Evolutionary conservation across 176 grass and related monocot species (phyloP), one percentile per base, ranked within the genome.

Genomic region (Eleusine indica): DNA sequence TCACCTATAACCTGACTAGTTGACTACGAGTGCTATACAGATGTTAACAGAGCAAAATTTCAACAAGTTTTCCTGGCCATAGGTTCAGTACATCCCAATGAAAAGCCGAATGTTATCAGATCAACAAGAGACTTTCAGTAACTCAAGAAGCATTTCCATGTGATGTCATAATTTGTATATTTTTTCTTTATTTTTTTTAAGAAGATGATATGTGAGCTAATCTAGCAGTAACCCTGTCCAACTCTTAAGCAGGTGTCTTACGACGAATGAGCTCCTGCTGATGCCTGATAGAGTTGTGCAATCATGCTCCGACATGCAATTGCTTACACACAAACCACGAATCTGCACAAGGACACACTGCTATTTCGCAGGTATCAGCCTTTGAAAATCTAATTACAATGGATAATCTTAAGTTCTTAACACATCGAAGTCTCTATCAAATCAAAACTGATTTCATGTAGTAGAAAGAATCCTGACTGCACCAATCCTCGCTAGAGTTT

Each of bases 11-110:
- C 41, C 62, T 62, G 29, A 49, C 9, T 78, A 30, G 28, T 7
- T 39, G 29, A 79, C 43, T 37, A 18, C 9, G 2, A 32, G 21
- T 70, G 39, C 22, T 37, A 60, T 13, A 68, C 3, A 9, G 5
- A 77, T 38, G 10, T 70, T 71, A 21, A 41, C 21, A 15, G 38
- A 40, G 22, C 13, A 65, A 29, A 14, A 71, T 86, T n/a, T 86
- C 14, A 29, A 32, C 15, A 71, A 41, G 7, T 62, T 76, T 43
- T 25, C 12, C 41, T 17, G 14, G 29, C 12, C 0, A 2, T 72
- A 10, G 12, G 1, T 58, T 81, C 68, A 62, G 54, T 54, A 62
- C 13, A 77, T 44, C 18, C 2, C 2, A 15, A 60, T 35, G 28
- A 39, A 77, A 69, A 48, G 44, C 7, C 0, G 1, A 69, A 62